phyloP scores from a whole-genome alignment of 1,139 yeast species.

The Hyphopichia khmerensis region DNA sequence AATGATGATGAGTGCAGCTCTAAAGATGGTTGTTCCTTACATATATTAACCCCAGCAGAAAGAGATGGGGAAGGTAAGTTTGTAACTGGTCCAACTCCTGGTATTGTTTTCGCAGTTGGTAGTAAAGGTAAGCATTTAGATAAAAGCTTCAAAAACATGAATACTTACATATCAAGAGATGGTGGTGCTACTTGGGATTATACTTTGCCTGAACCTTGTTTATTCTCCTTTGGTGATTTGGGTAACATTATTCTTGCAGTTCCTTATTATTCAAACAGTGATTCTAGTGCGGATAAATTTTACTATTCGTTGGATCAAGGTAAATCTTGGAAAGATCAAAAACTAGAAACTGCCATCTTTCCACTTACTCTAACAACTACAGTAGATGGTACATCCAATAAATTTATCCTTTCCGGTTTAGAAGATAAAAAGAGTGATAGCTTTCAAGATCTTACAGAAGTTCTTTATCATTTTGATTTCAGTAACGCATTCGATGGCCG shows the following conservation, averaged over 20 bases:
- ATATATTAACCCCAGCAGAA: slow-evolving; percentile 50
- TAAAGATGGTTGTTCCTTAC: slow-evolving; percentile 54
- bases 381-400: slow-evolving; percentile 71
- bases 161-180: slow-evolving; percentile 70
- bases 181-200: slow-evolving; percentile 74
- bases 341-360: slow-evolving; percentile 46
- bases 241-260: slow-evolving; percentile 75
- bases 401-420: slow-evolving; percentile 56
- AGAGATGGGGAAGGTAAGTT: slow-evolving; percentile 55
- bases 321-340: slow-evolving; percentile 52
- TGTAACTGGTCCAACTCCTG: slow-evolving; percentile 71
- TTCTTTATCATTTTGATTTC: slow-evolving; percentile 58
- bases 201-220: slow-evolving; percentile 54
- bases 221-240: slow-evolving; percentile 71
- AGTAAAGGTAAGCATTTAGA: slow-evolving; percentile 40
- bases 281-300: slow-evolving; percentile 24
- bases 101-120: slow-evolving; percentile 65
- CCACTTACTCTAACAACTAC: slow-evolving; percentile 56
- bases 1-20: slow-evolving; percentile 48
- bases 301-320: slow-evolving; percentile 79
- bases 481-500: slow-evolving; percentile 52
- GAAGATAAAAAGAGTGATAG: slow-evolving; percentile 21
- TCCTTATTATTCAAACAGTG: slow-evolving; percentile 33
- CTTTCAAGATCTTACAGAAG: slow-evolving; percentile 14
- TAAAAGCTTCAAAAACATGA: slow-evolving; percentile 22